Evolutionary conservation across 1,284 basidiomycete genomes (phyloP), one percentile per base, ranked within the genome.

Genomic region (Mycosarcoma maydis): DNA sequence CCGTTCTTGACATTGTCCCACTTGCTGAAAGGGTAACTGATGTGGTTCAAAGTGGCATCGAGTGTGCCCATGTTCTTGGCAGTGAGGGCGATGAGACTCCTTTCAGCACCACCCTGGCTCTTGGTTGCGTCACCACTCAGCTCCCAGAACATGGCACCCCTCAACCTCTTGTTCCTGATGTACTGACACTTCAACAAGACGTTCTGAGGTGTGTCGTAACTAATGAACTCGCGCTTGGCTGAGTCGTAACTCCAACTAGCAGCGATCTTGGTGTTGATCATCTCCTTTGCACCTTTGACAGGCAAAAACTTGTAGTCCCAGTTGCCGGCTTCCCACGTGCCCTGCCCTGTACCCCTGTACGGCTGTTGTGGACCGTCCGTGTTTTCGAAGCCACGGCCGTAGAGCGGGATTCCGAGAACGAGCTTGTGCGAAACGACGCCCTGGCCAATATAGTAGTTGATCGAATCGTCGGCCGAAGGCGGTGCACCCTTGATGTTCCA

Each of bases 391-490:
- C 90, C 89, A 57, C 90, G 88, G 0, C 92, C 92, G 56, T 62
- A 70, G 17, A 61, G 23, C 3, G 48, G 78, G 82, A 76, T 77
- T 87, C 92, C 92, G 75, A 95, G 85, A 26, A 87, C 88, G 42
- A 95, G 87, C 84, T 95, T 94, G 74, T 83, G 78, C 0, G 88
- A 83, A 0, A 87, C 86, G 0, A 92, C 91, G 8, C 92, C 93
- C 11, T 86, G 83, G 7, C 84, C 81, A 16, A 86, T 71, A 82
- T 90, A 95, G 81, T 85, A 87, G 41, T 86, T 84, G 59, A 94
- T 83, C 0, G 91, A 90, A 9, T 84, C 83, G 68, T 94, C 90
- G 14, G 91, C 91, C n/a, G 67, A 72, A 4, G 76, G 60, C 0
- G 60, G 26, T 1, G 59, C 43, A 3, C 87, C 88, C 24, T 68